Evolutionary conservation across 2,329 filamentous ascomycete genomes (phyloP), one percentile per base, ranked within the genome.

Genomic region (Colletotrichum orbiculare): DNA sequence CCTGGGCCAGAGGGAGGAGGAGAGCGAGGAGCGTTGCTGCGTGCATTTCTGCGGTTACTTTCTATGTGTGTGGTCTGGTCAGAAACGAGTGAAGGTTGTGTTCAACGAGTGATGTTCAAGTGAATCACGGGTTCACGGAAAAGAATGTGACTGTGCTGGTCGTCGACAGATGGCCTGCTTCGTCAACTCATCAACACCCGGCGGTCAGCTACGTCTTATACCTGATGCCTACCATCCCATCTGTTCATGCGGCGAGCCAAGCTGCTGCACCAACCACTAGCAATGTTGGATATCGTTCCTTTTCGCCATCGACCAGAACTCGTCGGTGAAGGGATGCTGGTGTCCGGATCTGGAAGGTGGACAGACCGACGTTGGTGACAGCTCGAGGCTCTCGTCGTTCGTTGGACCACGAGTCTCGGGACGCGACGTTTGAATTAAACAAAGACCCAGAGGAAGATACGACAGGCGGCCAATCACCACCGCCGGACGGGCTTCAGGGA

Each of bases 341-440:
- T 47, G 33, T 25, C 54, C 54, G 33, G 12, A 35, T 56, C 35
- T 38, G 54, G 43, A 42, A 56, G 43, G 54, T 56, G 54, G 54
- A 37, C 43, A 56, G 54, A 56, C 48, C 54, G 42, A 45, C 37
- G 42, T 56, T 35, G 35, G 34, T 56, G 54, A 46, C 53, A 38
- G 53, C 53, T 55, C 41, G 41, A 8, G 25, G 33, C 54, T 56
- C 54, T 41, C 43, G 34, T 56, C 42, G 15, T 43, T 45, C 11
- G 35, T 42, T 57, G 54, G 54, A 25, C 25, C 25, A 25, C 1
- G 25, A 25, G 25, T 25, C 1, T 25, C 25, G 25, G 25, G 25
- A 25, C 25, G 25, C 25, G 38, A 53, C 38, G 56, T 52, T 66
- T 66, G 63, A 66, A 66, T 63, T 63, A 63, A 63, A 65, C 52